Evolutionary conservation across 208 protist genomes (phyloP), one percentile per base, ranked within the genome.

Genomic region (Zelonia costaricensis): DNA sequence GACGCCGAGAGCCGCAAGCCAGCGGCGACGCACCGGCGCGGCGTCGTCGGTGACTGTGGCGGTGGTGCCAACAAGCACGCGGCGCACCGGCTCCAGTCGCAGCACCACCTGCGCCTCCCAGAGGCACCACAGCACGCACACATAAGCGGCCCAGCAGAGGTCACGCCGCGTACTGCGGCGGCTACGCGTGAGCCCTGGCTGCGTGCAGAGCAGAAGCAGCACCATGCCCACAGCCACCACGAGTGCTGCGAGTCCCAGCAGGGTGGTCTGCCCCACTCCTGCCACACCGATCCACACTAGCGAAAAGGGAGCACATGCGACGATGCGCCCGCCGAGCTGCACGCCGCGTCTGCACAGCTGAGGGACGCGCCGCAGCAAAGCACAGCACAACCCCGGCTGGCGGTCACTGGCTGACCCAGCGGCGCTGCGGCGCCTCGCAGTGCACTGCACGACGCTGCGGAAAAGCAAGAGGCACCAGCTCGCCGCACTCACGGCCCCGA

Each of bases 241-340:
- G 35, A 73, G 43, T 28, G 56, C 45, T 15, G 56, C 31, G 12
- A 47, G 43, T 15, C 66, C 66, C 6, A 73, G 22, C 9, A 38
- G 27, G 33, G 48, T 73, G 0, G 27, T 58, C 25, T 61, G 44
- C 15, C 58, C 66, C 12, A 66, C 10, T 31, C 66, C 66, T 2
- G 51, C 52, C 4, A 47, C 27, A 13, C 28, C 39, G 15, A 62
- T 33, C 58, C 47, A 66, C 18, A 61, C 44, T 7, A 47, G 42
- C 9, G 66, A 73, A 16, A 66, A 36, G 5, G 66, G 66, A 1
- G 44, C 66, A 28, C 51, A 61, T 0, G 58, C 56, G 16, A 73
- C 15, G 7, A 55, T 5, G 25, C 52, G 13, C 18, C 10, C 10
- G 15, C 30, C 10, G 28, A 44, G 27, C 15, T 38, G 45, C 36